A percentile compares a stretch with the other conserved stretches of the same genome.
Conservation (phyloP, 1,284 basidiomycete genomes). For the Uromyces viciae-fabae region DNA sequence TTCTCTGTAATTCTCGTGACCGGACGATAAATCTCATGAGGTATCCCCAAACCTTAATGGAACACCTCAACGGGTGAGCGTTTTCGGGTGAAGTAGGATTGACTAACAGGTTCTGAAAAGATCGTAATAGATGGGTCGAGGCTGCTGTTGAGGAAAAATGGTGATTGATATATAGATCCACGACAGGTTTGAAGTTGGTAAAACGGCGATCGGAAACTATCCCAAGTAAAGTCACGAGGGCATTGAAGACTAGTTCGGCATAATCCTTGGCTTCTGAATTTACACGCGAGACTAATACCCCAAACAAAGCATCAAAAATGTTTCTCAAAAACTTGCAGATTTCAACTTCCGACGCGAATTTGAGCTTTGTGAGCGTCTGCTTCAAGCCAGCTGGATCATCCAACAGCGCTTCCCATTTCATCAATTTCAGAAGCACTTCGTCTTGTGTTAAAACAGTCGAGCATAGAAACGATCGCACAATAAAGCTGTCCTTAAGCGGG, state of each 20-base stretch:
- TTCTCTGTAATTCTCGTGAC: slow-evolving; percentile 79
- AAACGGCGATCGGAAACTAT: slow-evolving; percentile 93
- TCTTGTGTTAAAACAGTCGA: slow-evolving; percentile 93
- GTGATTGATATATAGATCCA: slow-evolving; percentile 86
- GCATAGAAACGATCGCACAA: slow-evolving; percentile 81
- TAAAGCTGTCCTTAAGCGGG: slow-evolving; percentile 65
- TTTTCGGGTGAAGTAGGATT: slow-evolving; percentile 71
- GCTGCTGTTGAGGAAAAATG: slow-evolving; percentile 71
- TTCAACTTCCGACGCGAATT: slow-evolving; percentile 61
- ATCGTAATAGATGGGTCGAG: slow-evolving; percentile 73
- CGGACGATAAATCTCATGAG: slow-evolving; percentile 89
- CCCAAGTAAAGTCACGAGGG: slow-evolving; percentile 72
- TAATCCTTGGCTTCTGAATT: slow-evolving; percentile 71
- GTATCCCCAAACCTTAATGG: slow-evolving; percentile 94
- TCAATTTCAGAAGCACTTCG: slow-evolving; percentile 71
- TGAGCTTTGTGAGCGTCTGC: slow-evolving; percentile 75
- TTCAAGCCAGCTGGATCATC: slow-evolving; percentile 67
- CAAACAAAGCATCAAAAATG: slow-evolving; percentile 90
- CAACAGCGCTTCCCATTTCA: slow-evolving; percentile 73
- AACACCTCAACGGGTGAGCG: slow-evolving; percentile 73
- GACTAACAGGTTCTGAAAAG: slow-evolving; percentile 76
- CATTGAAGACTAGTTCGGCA: slow-evolving; percentile 82
- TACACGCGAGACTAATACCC: slow-evolving; percentile 71
- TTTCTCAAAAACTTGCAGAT: slow-evolving; percentile 84
- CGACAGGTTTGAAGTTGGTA: slow-evolving; percentile 82